Base-by-base conservation (phyloP, 176 grass and related monocot genomes). In the Ensete ventricosum region DNA sequence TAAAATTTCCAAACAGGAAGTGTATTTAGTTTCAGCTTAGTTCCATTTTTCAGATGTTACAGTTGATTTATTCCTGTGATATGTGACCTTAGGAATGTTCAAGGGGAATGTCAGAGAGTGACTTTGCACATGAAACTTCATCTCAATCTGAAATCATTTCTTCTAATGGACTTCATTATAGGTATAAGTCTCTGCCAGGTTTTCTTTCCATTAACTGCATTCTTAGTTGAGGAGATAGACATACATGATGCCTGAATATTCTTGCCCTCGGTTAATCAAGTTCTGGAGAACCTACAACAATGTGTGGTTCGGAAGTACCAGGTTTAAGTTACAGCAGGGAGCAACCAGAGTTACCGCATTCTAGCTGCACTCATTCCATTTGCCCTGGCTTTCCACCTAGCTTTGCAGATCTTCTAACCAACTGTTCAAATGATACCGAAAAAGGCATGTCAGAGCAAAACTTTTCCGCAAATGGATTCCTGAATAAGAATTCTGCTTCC, bases 381-480 rank as follows among this genome's bases (percentile, higher is more conserved):
- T 84, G 54, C 76, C 84, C 86, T 76, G 68, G 72, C 29, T 83
- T 88, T 26, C 83, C 81, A 71, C 81, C 62, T 55, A 88, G 86
- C 79, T 92, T 86, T 77, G 82, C 67, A 20, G 79, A 88, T 48
- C 81, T 88, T 73, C 72, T 92, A 76, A 80, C 43, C 78, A 88
- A 77, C 84, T 88, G 52, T 70, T 86, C 78, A 64, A 77, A 14
- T 55, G 67, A 79, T 55, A 77, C 54, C 22, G 52, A 80, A 27
- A 52, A 82, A 82, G 86, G 90, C 79, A 71, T 52, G 63, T 12
- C 27, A 20, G n/a, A 52, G 8, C 11, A 12, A 23, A 52, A n/a
- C 1, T 21, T 9, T 70, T n/a, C 48, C 7, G 57, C 17, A 25
- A 26, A 53, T 54, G 57, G 9, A 20, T 23, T 21, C 23, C 27